phyloP scores from a whole-genome alignment of 1,284 basidiomycete species.

The Leccinum variabile region DNA sequence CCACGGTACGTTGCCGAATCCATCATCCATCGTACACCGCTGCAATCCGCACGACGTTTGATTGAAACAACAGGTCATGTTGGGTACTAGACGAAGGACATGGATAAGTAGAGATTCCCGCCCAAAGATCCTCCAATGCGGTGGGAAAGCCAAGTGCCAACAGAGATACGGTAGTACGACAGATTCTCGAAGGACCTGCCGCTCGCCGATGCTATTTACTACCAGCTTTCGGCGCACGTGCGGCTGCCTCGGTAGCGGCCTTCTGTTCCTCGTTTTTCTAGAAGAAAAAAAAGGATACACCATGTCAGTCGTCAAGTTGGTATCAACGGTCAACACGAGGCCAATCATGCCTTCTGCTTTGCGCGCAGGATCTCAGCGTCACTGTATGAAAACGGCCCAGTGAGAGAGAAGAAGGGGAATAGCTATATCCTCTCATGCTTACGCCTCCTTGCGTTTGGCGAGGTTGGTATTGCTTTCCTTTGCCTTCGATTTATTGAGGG shows the following conservation, averaged over 20 bases:
- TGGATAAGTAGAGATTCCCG: conserved; percentile 14
- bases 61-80: conserved; percentile 16
- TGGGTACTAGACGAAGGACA: conserved; percentile 13
- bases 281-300: neutral
- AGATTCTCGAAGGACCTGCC: conserved; percentile 20
- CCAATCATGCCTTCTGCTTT: conserved; percentile 66
- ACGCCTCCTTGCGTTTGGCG: conserved; percentile 74
- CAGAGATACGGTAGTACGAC: conserved; percentile 12
- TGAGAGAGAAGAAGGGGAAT: conserved; percentile 25
- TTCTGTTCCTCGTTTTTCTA: conserved; percentile 67
- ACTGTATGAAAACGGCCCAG: conserved; percentile 40
- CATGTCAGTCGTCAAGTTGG: conserved; percentile 17
- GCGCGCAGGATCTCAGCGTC: conserved; percentile 72
- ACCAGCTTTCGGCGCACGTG: conserved; percentile 28
- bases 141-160: neutral
- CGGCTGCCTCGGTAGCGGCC: conserved; percentile 36
- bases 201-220: conserved; percentile 44
- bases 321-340: conserved; percentile 13
- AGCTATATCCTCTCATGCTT: conserved; percentile 38
- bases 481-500: conserved; percentile 51
- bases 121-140: conserved; percentile 16
- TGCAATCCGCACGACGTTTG: neutral
- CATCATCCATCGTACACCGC: neutral
- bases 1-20: conserved; percentile 5
- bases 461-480: conserved; percentile 66